These are phyloP conservation scores for Syncephalis fuscata DNA, from an alignment of 371 early-diverging fungal genomes.

Conservation along the genomic window DNA sequence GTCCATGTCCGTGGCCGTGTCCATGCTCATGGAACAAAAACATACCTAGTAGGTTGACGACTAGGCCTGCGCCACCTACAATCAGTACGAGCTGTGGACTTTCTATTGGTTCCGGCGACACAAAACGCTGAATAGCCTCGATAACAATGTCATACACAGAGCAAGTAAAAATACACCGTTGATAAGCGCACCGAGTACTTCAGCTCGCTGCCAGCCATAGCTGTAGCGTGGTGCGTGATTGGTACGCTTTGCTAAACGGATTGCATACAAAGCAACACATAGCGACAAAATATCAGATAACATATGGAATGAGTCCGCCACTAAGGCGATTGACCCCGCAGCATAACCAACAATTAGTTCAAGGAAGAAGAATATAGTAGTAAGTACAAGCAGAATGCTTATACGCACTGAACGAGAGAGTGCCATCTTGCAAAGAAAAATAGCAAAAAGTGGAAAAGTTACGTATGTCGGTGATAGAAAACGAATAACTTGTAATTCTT, in stretches of 20 bases:
- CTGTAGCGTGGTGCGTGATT: conserved; percentile 38
- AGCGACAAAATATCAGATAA: conserved; percentile 68
- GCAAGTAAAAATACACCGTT: conserved; percentile 82
- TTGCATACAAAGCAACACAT: conserved; percentile 72
- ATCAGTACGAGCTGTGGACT: conserved; percentile 61
- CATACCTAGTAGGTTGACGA: conserved; percentile 67
- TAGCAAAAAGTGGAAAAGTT: neutral
- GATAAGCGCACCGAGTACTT: conserved; percentile 78
- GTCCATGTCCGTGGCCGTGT: conserved; percentile 15
- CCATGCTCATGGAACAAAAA: conserved; percentile 51
- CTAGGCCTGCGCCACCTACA: conserved; percentile 69
- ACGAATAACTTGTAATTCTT: no score
- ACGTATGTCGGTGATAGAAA: no score
- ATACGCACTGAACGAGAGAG: conserved; percentile 20
- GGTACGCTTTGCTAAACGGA: conserved; percentile 29
- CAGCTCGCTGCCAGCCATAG: conserved; percentile 85
- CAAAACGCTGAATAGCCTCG: conserved; percentile 74
- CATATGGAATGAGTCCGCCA: conserved; percentile 94
- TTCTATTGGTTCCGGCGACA: conserved; percentile 25
- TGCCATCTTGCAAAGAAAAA: conserved; percentile 2
- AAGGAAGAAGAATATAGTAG: conserved; percentile 45
- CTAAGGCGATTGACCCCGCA: conserved; percentile 62
- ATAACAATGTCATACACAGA: conserved; percentile 72
- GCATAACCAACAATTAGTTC: conserved; percentile 67
- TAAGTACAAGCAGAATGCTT: conserved; percentile 39